Conservation (phyloP, 1,284 basidiomycete species). For the Ustilago shanxiensis region DNA sequence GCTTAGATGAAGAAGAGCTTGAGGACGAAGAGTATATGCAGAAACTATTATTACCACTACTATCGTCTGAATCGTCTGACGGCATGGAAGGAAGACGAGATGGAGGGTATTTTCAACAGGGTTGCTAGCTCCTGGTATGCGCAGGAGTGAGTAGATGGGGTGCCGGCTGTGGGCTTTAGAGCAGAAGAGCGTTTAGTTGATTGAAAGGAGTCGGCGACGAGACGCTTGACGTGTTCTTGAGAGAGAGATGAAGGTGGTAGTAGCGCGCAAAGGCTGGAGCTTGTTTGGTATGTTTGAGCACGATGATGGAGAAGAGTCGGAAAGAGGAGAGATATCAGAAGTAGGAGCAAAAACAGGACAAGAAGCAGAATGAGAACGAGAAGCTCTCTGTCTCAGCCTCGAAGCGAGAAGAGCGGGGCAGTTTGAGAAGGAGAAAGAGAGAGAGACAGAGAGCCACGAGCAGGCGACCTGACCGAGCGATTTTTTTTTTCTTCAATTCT, state of each 20-base stretch:
- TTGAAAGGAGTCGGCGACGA: conserved; percentile 9
- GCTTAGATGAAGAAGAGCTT: neutral
- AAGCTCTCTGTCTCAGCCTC: neutral
- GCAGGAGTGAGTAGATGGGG: conserved; percentile 33
- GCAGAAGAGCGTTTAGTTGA: neutral
- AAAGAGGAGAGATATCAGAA: neutral
- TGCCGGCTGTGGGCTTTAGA: conserved; percentile 39
- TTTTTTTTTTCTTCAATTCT: conserved; percentile 1
- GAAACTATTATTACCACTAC: conserved; percentile 54
- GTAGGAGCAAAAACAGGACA: too few relatives aligned
- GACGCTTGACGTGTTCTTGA: conserved; percentile 3
- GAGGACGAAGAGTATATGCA: conserved; percentile 25
- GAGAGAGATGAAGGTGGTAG: neutral
- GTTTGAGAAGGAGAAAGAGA: too few relatives aligned
- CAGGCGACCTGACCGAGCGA: conserved; percentile 15
- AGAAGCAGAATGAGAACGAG: too few relatives aligned
- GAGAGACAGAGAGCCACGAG: neutral
- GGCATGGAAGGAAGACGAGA: conserved; percentile 55
- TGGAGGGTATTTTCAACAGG: conserved; percentile 45
- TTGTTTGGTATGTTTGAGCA: neutral
- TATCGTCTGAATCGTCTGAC: conserved; percentile 62
- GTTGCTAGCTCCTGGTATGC: conserved; percentile 52
- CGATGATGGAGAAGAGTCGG: neutral
- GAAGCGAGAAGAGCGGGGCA: conserved; percentile 10
- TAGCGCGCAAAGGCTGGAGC: neutral